Evolutionary conservation across 148 eudicot species (phyloP), one percentile per base, ranked within the genome.

Genomic region (Persicaria maculosa): DNA sequence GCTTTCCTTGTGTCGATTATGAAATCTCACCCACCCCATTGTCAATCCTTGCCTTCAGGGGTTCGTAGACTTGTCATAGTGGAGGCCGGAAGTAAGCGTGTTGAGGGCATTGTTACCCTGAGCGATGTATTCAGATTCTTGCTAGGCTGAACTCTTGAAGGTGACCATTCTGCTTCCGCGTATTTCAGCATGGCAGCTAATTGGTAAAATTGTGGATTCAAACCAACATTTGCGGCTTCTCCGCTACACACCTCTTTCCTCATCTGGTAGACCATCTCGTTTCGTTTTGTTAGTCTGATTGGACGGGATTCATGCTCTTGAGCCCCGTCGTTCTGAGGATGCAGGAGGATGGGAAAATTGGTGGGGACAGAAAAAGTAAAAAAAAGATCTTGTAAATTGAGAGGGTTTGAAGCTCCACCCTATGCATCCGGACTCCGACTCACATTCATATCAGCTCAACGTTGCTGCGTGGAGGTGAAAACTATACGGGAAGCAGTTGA

Each of bases 11-110:
- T 31, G n/a, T 25, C 11, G 14, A 6, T 11, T 62, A 9, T 25
- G 5, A 11, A 62, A 31, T 62, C 44, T 4, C 44, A 9, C 44
- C 2, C 15, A 4, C 31, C 68, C 31, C 44, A 25, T 19, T 10
- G 9, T 20, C 36, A 9, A 65, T 65, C n/a, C 8, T 65, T 50
- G 50, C 75, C 44, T 77, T 77, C 94, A 93, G 98, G 97, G 36
- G 92, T 87, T 7, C 84, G 98, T 78, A 86, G 97, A 75, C 93
- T 93, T 72, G 90, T 93, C 9, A 86, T 93, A 54, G 98, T 93
- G 68, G 98, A 93, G 82, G 98, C 98, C 61, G 98, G 98, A 9
- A 93, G 97, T 87, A 93, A 93, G 85, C 98, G 92, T 9, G 98
- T 93, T 7, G 97, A 93, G 76, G 98, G 98, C 25, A 88, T 91